phyloP scores from a whole-genome alignment of 768 basidiomycete species.

The Galerina marginata region DNA sequence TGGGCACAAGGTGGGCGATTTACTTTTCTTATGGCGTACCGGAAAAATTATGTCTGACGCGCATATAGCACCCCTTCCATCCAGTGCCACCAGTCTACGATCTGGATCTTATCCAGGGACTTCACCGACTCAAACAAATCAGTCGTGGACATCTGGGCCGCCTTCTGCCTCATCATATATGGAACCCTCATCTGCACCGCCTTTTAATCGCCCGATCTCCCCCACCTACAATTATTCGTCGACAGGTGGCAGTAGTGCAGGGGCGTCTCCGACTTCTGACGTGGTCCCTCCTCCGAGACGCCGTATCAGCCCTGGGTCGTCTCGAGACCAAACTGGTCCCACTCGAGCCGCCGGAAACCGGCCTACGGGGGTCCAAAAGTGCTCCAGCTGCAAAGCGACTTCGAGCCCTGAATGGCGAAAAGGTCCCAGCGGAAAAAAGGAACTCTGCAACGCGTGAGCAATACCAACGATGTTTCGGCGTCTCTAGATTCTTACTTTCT shows the following conservation, averaged over 20 bases:
- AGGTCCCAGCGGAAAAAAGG: slow-evolving; percentile 89
- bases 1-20: slow-evolving; percentile 41
- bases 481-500: slow-evolving; percentile 13
- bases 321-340: slow-evolving; percentile 50
- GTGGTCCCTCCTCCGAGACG: slow-evolving; percentile 63
- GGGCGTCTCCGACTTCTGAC: slow-evolving; percentile 41
- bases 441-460: slow-evolving; percentile 90
- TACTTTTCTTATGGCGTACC: slow-evolving; percentile 5
- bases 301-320: slow-evolving; percentile 57
- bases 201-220: slow-evolving; percentile 33
- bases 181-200: slow-evolving; percentile 23
- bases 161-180: slow-evolving; percentile 28
- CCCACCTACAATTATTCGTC: slow-evolving; percentile 38
- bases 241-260: slow-evolving; percentile 35
- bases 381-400: slow-evolving; percentile 81
- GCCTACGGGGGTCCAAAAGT: slow-evolving; percentile 73
- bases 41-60: slow-evolving; percentile 5
- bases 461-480: slow-evolving; percentile 11
- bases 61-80: slow-evolving; percentile 26
- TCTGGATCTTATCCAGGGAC: slow-evolving; percentile 33
- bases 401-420: slow-evolving; percentile 92
- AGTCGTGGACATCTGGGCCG: slow-evolving; percentile 26
- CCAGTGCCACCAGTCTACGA: slow-evolving; percentile 33
- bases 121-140: slow-evolving; percentile 25
- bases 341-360: slow-evolving; percentile 63